Base-by-base conservation (phyloP, 2,329 filamentous ascomycete species). In the Ophiocordyceps sinensis region DNA sequence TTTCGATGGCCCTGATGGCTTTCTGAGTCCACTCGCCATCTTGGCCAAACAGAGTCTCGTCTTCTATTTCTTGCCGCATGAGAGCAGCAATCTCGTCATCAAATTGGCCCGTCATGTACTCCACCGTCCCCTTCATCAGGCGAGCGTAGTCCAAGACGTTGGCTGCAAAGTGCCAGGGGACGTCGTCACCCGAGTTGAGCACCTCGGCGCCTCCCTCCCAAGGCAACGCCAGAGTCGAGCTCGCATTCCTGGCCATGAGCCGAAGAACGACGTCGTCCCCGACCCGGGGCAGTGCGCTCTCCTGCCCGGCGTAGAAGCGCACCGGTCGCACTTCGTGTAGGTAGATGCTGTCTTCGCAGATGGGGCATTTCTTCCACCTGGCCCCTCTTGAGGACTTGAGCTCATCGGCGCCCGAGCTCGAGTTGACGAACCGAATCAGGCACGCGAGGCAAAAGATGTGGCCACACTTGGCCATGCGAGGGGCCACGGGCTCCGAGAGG, bases 391-490 rank as follows among this genome's bases (percentile, higher is more conserved):
- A 79, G 10, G 74, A 66, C 43, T 70, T 72, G 9, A 64, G 62
- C 29, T 83, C 81, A n/a, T 84, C 80, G 43, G 83, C 81, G 21
- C 73, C 76, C 3, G 79, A 75, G 12, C 75, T 77, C 8, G 87
- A 84, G 52, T 94, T 85, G 86, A 98, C 95, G 58, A 93, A 98
- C 39, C 91, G 82, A 47, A 96, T 85, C 45, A 96, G 64, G 57
- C 91, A 98, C 6, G 91, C 81, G 29, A 96, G 67, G 57, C 91
- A 98, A 59, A 95, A 96, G 12, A 98, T 94, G 57, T 98, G 91
- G 1, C 91, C 91, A 54, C 91, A 98, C 55, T 82, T 89, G 35
- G 91, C 88, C 89, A 98, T 98, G 42, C 91, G 79, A 28, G 91
- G 88, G 8, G 91, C 91, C 15, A 94, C 85, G 1, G 91, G 91